These are phyloP conservation scores for Pseudotsuga menziesii DNA, from an alignment of 75 land plant species.

Conservation along the genomic window DNA sequence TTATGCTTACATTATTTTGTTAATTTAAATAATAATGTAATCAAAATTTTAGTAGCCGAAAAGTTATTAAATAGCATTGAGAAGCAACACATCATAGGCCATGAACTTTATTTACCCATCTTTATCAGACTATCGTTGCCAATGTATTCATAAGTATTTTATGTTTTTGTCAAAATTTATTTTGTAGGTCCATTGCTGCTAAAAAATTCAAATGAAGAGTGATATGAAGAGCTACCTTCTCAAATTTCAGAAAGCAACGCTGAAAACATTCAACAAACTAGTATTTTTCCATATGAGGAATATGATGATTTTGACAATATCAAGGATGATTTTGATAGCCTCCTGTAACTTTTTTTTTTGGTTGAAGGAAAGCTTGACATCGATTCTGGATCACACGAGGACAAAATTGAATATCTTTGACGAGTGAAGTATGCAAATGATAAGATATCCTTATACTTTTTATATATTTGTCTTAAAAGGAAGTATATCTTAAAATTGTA, in stretches of 20 bases:
- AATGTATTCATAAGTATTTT: too few species aligned
- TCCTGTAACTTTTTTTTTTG: conserved; percentile 63
- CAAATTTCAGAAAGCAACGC: neutral
- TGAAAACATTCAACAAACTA: neutral
- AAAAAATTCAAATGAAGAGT: neutral
- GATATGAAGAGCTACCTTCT: conserved; percentile 1
- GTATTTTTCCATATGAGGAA: conserved; percentile 5
- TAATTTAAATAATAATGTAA: too few species aligned
- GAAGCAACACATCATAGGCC: too few species aligned
- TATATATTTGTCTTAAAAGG: neutral
- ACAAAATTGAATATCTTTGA: conserved; percentile 85
- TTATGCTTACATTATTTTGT: too few species aligned
- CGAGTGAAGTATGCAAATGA: conserved; percentile 62
- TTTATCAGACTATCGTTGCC: too few species aligned
- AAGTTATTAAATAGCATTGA: too few species aligned
- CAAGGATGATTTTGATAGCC: conserved; percentile 61
- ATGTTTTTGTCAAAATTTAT: too few species aligned
- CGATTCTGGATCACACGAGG: conserved; percentile 87
- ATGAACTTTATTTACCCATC: too few species aligned
- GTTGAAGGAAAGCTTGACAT: conserved; percentile 93
- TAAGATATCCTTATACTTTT: too few species aligned
- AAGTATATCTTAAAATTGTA: neutral
- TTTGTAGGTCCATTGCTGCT: neutral
- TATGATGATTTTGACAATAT: conserved; percentile 30
- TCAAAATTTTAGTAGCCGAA: too few species aligned